Percentiles rank a stretch among this genome's conserved stretches.
Conservation (phyloP, 805 yeast genomes). For the Torulaspora delbrueckii region DNA sequence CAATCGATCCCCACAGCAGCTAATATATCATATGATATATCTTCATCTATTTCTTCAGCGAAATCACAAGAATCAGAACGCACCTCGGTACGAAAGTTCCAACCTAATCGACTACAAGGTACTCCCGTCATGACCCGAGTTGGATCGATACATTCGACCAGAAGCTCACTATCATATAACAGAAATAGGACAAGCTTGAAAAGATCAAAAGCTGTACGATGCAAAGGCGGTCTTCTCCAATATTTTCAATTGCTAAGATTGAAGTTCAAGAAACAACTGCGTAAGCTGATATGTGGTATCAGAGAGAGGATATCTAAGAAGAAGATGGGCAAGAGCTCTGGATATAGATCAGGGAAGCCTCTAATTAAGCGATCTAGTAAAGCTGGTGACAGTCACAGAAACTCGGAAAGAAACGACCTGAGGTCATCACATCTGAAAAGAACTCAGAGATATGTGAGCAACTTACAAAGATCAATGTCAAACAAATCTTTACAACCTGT, state of each 20-base stretch:
- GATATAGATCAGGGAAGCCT: background rate
- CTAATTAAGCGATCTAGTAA: background rate
- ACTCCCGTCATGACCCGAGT: conserved; percentile 21
- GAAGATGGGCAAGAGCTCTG: conserved; percentile 14
- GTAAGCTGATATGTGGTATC: conserved; percentile 29
- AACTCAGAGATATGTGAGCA: conserved; percentile 30
- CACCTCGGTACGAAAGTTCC: conserved; percentile 4
- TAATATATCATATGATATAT: conserved; percentile 28
- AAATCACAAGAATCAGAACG: conserved; percentile 5
- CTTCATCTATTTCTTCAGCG: conserved; percentile 18
- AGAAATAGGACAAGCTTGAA: conserved; percentile 7
- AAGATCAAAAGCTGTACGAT: conserved; percentile 36
- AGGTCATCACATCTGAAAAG: conserved; percentile 29
- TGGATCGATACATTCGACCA: conserved; percentile 8
- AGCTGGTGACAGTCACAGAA: conserved; percentile 1
- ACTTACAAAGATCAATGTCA: conserved; percentile 29
- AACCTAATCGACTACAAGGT: background rate
- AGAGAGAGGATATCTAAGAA: conserved; percentile 3
- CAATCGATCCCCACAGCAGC: conserved; percentile 30
- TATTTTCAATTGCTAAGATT: conserved; percentile 29
- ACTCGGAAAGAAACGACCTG: conserved; percentile 15
- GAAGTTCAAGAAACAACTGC: conserved; percentile 24
- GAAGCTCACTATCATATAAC: conserved; percentile 1
- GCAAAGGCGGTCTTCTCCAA: conserved; percentile 38
- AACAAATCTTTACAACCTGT: conserved; percentile 21